Conservation (phyloP, 139 green algal species). For the Desmodesmus armatus region DNA sequence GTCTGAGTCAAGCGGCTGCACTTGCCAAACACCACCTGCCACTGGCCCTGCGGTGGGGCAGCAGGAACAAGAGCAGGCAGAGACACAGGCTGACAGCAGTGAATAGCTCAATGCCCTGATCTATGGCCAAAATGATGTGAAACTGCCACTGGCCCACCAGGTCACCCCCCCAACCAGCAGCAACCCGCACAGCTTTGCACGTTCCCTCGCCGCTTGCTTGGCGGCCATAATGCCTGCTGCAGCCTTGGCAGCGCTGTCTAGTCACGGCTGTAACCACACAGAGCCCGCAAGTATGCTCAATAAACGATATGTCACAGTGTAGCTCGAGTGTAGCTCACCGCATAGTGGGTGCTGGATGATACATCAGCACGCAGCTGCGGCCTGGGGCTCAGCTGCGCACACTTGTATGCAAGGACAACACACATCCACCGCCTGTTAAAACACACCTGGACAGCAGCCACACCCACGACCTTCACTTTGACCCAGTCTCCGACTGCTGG, state of each 20-base stretch:
- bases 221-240: background rate
- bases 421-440: background rate
- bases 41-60: constrained; percentile 15
- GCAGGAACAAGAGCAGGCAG: background rate
- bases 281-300: no score
- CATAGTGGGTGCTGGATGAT: no score
- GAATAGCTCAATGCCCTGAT: no score
- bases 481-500: constrained; percentile 23
- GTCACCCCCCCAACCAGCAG: background rate
- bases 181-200: background rate
- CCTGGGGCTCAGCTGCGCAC: no score
- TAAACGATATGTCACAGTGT: no score
- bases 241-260: no score
- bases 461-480: constrained; percentile 31
- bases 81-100: background rate
- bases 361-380: no score
- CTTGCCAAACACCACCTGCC: constrained; percentile 27
- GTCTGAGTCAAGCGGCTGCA: constrained; percentile 9
- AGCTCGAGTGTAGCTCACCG: no score
- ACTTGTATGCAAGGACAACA: no score
- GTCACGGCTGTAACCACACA: no score
- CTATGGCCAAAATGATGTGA: no score
- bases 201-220: background rate
- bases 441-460: constrained; percentile 10
- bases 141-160: no score